Base-by-base conservation (phyloP, 2,329 filamentous ascomycete genomes). In the Hirsutella minnesotensis region DNA sequence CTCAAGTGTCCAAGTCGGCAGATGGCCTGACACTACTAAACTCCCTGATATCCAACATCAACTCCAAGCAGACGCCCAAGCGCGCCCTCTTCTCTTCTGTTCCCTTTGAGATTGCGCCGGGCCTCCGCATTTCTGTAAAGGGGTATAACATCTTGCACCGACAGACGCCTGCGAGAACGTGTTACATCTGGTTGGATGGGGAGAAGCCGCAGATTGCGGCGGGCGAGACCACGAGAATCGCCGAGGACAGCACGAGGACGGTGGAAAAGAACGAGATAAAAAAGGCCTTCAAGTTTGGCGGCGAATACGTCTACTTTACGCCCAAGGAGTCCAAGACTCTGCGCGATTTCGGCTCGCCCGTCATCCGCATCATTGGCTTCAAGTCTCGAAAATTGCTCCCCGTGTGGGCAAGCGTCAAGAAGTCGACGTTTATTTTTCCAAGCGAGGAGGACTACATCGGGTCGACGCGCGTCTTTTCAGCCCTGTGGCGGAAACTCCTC, bases 211-310 rank as follows among this genome's bases (percentile, higher is more conserved):
- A 95, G 56, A 82, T 96, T 44, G 89, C 79, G 1, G 70, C 76
- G 12, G 79, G 84, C 1, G 76, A 83, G 52, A 92, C 86, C 0
- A 81, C 79, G 1, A 77, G 81, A 44, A 73, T 89, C 43, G 82
- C 86, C 4, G 84, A 87, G 47, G 86, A 94, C 51, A 88, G 80
- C 16, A 77, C 82, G 2, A 74, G 81, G 31, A 77, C 79, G 0
- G 79, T 96, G 1, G 82, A 94, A 48, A 89, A 89, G 52, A 66
- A 66, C 3, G 88, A 96, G 54, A 76, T 94, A 18, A 83, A 83
- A 46, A 95, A 92, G 61, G 92, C 90, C 0, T 98, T 92, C 69
- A 95, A 92, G 54, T 96, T 96, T 56, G 92, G 90, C 12, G 89
- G 87, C 33, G 86, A 94, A 50, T 87, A 87, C 39, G 78, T 98